These are phyloP conservation scores for Coniochaeta pulveracea DNA, from an alignment of 2,329 filamentous ascomycete genomes.

Conservation along the genomic window DNA sequence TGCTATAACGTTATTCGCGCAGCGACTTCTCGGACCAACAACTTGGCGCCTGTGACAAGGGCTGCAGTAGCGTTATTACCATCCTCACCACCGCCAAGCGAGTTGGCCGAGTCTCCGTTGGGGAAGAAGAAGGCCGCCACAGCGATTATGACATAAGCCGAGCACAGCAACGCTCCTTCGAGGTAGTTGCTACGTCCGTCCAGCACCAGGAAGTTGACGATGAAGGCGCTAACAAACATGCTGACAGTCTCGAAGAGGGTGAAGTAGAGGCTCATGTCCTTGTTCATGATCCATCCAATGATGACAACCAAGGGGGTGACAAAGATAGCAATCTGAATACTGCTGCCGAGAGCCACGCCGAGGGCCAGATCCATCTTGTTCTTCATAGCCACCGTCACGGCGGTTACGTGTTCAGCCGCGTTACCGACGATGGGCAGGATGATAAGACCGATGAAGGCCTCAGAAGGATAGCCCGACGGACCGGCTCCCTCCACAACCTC, in stretches of 20 bases:
- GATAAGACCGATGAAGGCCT: slow-evolving; percentile 61
- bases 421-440: slow-evolving; percentile 65
- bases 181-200: slow-evolving; percentile 82
- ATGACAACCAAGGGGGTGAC: slow-evolving; percentile 61
- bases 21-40: background rate
- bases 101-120: slow-evolving; percentile 9
- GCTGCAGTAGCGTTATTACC: slow-evolving; percentile 2
- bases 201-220: slow-evolving; percentile 79
- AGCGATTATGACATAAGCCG: slow-evolving; percentile 57
- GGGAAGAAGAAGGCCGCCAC: slow-evolving; percentile 23
- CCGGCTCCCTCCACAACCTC: slow-evolving; percentile 35
- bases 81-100: slow-evolving; percentile 6
- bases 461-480: slow-evolving; percentile 26
- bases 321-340: slow-evolving; percentile 63
- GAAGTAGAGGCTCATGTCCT: slow-evolving; percentile 72
- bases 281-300: slow-evolving; percentile 57
- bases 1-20: background rate
- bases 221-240: slow-evolving; percentile 72
- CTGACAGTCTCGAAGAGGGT: slow-evolving; percentile 82
- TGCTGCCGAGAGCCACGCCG: slow-evolving; percentile 58
- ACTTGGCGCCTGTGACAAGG: background rate
- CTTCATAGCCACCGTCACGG: slow-evolving; percentile 58
- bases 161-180: slow-evolving; percentile 60
- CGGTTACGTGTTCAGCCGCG: slow-evolving; percentile 62
- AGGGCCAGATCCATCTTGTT: slow-evolving; percentile 71